These are phyloP conservation scores for Exophiala lecanii-corni DNA, from an alignment of 2,329 filamentous ascomycete genomes.

Conservation along the genomic window DNA sequence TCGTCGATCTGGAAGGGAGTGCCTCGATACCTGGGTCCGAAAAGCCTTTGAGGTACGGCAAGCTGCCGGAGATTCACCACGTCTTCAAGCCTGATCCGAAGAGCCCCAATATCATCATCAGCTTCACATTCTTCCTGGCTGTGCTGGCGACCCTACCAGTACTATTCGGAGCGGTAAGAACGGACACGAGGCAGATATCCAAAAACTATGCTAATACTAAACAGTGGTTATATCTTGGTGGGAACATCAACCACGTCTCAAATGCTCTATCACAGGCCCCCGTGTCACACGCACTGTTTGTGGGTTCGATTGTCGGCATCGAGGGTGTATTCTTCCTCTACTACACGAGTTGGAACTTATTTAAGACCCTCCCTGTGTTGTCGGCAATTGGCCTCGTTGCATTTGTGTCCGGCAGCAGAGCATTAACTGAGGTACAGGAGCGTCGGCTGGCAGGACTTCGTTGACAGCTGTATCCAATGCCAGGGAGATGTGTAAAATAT, in stretches of 20 bases:
- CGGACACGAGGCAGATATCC: constrained; percentile 2
- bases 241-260: constrained; percentile 71
- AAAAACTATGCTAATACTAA: background rate
- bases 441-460: constrained; percentile 70
- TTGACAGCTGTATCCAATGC: constrained; percentile 30
- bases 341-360: constrained; percentile 87
- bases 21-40: constrained; percentile 57
- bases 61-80: constrained; percentile 81
- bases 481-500: background rate
- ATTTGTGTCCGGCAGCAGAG: constrained; percentile 83
- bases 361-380: constrained; percentile 76
- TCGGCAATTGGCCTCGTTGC: constrained; percentile 63
- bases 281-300: constrained; percentile 76
- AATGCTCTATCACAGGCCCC: constrained; percentile 74
- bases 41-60: constrained; percentile 74
- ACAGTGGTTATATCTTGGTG: constrained; percentile 77
- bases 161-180: constrained; percentile 64
- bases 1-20: constrained; percentile 60
- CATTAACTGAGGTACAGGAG: constrained; percentile 87
- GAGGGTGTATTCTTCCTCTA: constrained; percentile 93
- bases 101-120: constrained; percentile 76
- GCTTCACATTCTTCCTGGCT: constrained; percentile 68
- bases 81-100: constrained; percentile 76
- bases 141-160: constrained; percentile 70
- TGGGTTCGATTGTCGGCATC: constrained; percentile 79